These are phyloP conservation scores for Penicillium lagena DNA, from an alignment of 495 filamentous ascomycete genomes.

Conservation along the genomic window DNA sequence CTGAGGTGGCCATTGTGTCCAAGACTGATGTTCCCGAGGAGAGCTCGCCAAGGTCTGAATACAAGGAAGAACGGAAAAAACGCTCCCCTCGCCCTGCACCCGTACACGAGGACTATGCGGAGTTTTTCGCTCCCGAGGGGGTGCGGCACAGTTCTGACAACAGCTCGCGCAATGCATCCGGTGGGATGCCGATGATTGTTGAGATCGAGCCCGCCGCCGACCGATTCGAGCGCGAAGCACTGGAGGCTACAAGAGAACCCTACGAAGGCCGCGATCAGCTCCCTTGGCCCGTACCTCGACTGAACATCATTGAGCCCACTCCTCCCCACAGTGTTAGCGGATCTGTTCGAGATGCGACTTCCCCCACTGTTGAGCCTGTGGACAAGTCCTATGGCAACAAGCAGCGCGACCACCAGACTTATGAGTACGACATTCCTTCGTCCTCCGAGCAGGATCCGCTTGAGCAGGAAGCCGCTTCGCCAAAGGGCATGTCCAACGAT, in stretches of 20 bases:
- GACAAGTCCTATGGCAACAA: constrained; percentile 13
- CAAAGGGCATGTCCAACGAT: constrained; percentile 10
- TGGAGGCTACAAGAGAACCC: constrained; percentile 15
- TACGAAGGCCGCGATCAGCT: constrained; percentile 23
- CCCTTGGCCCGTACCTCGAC: constrained; percentile 43
- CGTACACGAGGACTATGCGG: constrained; percentile 34
- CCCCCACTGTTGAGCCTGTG: constrained; percentile 20
- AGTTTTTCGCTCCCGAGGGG: constrained; percentile 38
- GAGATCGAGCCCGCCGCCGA: constrained; percentile 28
- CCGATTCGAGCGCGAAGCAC: constrained; percentile 6
- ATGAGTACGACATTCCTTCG: constrained; percentile 54
- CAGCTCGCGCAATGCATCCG: constrained; percentile 5
- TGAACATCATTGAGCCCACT: constrained; percentile 46
- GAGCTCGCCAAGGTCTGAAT: constrained; percentile 1
- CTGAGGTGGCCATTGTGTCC: constrained; percentile 15
- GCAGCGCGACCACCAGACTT: constrained; percentile 42
- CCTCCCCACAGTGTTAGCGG: constrained; percentile 40
- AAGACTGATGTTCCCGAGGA: constrained; percentile 12
- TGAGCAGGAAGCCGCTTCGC: constrained; percentile 17
- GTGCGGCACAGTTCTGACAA: constrained; percentile 23
- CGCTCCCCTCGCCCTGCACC: constrained; percentile 20
- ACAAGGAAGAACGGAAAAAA: constrained; percentile 11
- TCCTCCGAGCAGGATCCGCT: constrained; percentile 35
- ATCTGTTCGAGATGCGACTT: constrained; percentile 27
- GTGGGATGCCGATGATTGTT: constrained; percentile 23